phyloP scores from a whole-genome alignment of 495 filamentous ascomycete genomes.

The Penicillium riverlandense region DNA sequence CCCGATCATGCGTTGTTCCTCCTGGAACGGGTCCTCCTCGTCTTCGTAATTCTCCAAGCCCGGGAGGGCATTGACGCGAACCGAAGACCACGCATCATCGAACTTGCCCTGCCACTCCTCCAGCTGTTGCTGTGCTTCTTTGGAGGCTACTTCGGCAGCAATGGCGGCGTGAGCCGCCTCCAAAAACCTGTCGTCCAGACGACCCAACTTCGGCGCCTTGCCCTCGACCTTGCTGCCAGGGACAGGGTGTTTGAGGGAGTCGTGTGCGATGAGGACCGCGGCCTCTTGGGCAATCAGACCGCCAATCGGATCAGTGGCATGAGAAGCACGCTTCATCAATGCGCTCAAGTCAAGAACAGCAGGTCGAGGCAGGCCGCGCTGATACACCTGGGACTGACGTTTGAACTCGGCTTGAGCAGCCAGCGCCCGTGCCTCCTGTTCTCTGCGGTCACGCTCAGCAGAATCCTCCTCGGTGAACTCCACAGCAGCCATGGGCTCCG shows the following conservation, averaged over 20 bases:
- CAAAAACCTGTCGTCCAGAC: constrained; percentile 63
- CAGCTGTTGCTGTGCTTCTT: constrained; percentile 38
- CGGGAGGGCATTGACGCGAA: constrained; percentile 56
- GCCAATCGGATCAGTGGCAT: constrained; percentile 47
- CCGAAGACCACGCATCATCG: constrained; percentile 58
- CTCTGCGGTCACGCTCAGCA: constrained; percentile 69
- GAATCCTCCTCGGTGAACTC: constrained; percentile 73
- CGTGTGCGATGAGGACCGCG: constrained; percentile 70
- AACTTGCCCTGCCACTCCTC: constrained; percentile 49
- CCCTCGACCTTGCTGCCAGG: constrained; percentile 58
- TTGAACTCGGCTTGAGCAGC: constrained; percentile 69
- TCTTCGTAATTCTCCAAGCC: constrained; percentile 73
- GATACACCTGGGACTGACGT: constrained; percentile 83
- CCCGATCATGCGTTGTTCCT: constrained; percentile 43
- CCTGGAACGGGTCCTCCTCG: constrained; percentile 38
- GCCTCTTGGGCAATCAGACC: constrained; percentile 65
- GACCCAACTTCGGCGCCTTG: constrained; percentile 50
- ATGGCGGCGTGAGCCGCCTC: constrained; percentile 71
- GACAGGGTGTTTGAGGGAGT: constrained; percentile 68
- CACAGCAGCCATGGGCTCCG: constrained; percentile 47
- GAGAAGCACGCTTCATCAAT: constrained; percentile 52
- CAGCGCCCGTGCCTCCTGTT: constrained; percentile 59
- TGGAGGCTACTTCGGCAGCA: constrained; percentile 56
- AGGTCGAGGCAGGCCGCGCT: constrained; percentile 75
- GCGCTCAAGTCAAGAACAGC: constrained; percentile 61